These are phyloP conservation scores for Evansstolkia leycettana DNA, from an alignment of 495 filamentous ascomycete genomes.

Conservation along the genomic window DNA sequence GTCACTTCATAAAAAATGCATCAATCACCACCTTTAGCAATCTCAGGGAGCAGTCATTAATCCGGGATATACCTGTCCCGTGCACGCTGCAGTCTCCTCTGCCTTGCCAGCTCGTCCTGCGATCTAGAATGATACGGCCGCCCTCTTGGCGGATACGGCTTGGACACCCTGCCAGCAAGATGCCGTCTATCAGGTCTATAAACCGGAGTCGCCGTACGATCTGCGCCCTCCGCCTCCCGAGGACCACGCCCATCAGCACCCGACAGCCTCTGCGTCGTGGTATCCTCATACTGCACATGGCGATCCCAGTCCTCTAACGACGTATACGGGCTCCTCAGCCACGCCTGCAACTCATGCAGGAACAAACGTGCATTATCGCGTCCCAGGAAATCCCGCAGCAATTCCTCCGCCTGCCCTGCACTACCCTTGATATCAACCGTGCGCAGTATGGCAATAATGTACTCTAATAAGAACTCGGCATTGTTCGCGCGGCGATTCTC, in stretches of 20 bases:
- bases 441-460: conserved; percentile 78
- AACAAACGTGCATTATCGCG: conserved; percentile 67
- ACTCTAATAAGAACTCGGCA: conserved; percentile 82
- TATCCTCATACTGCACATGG: conserved; percentile 56
- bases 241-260: background rate
- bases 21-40: too few relatives aligned
- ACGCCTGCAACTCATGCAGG: conserved; percentile 70
- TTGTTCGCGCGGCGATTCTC: conserved; percentile 51
- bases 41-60: conserved; percentile 7
- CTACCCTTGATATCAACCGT: conserved; percentile 82
- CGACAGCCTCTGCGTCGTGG: background rate
- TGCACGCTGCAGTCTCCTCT: conserved; percentile 17
- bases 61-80: conserved; percentile 30
- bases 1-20: conserved; percentile 3
- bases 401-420: conserved; percentile 73
- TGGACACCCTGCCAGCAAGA: conserved; percentile 16
- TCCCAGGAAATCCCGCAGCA: conserved; percentile 79
- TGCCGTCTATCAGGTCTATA: conserved; percentile 8
- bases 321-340: conserved; percentile 66
- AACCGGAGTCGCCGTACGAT: conserved; percentile 15
- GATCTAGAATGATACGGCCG: conserved; percentile 4
- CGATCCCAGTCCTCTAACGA: conserved; percentile 68
- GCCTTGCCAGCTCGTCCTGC: conserved; percentile 11
- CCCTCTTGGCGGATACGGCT: conserved; percentile 7
- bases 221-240: background rate